Evolutionary conservation across 2,329 filamentous ascomycete species (phyloP).

Genomic region (Neonectria neomacrospora): DNA sequence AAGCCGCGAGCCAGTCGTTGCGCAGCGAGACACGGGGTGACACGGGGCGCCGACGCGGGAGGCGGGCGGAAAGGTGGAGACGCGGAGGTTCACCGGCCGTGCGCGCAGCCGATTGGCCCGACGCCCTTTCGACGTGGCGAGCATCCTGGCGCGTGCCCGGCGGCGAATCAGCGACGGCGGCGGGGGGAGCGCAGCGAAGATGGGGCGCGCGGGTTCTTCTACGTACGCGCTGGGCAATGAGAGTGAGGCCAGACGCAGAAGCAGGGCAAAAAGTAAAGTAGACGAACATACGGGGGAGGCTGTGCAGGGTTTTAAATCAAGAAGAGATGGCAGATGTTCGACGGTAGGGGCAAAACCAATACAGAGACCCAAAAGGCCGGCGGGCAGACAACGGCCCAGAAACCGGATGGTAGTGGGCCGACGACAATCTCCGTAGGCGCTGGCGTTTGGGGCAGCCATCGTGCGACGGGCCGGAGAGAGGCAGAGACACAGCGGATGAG

Average conservation of each 20-base stretch:
- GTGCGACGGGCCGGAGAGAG: slow-evolving; percentile 31
- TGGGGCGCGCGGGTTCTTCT: not conserved
- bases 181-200: not conserved
- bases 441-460: slow-evolving; percentile 22
- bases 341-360: not conserved
- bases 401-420: slow-evolving; percentile 32
- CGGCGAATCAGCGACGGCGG: slow-evolving; percentile 34
- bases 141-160: slow-evolving; percentile 37
- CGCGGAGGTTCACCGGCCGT: slow-evolving; percentile 18
- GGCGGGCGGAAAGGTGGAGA: slow-evolving; percentile 14
- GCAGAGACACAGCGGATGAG: not conserved
- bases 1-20: slow-evolving; percentile 25
- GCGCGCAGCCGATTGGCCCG: slow-evolving; percentile 25
- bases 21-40: slow-evolving; percentile 1
- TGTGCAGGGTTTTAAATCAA: slow-evolving; percentile 1
- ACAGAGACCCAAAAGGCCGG: slow-evolving; percentile 30
- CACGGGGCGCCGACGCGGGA: slow-evolving; percentile 18
- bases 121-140: slow-evolving; percentile 24
- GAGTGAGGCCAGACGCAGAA: not conserved
- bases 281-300: slow-evolving; percentile 26
- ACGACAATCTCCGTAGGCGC: slow-evolving; percentile 44
- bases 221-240: slow-evolving; percentile 12
- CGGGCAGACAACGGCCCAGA: slow-evolving; percentile 9
- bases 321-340: not conserved
- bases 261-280: not conserved